Conservation (phyloP, 768 basidiomycete genomes). For the Russula sp. region DNA sequence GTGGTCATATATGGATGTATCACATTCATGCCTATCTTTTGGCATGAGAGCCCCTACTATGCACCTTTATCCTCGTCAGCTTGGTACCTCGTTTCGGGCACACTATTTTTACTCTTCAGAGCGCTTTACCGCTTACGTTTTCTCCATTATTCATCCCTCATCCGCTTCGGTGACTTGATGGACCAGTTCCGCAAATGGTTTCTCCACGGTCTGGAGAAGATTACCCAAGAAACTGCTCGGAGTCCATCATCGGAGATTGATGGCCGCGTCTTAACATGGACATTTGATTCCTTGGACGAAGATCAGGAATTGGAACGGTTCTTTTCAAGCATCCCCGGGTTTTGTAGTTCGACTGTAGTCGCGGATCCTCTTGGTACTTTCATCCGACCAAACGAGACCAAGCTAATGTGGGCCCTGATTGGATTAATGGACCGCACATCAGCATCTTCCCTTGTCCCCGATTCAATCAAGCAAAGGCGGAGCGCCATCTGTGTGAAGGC, state of each 20-base stretch:
- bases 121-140: neutral
- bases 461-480: neutral
- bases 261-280: neutral
- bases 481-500: neutral
- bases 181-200: neutral
- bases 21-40: neutral
- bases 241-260: neutral
- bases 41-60: neutral
- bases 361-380: neutral
- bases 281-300: neutral
- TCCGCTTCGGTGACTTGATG: neutral
- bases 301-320: slow-evolving; percentile 4
- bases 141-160: neutral
- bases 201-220: neutral
- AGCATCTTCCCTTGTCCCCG: neutral
- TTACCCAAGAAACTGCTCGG: neutral
- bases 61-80: neutral
- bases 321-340: neutral
- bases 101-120: neutral
- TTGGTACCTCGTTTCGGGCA: neutral
- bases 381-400: neutral
- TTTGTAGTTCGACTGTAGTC: neutral
- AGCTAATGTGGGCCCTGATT: neutral
- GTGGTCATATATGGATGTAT: neutral
- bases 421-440: neutral